Conservation (phyloP, 1,284 basidiomycete species). For the Fomitopsis pinicola region DNA sequence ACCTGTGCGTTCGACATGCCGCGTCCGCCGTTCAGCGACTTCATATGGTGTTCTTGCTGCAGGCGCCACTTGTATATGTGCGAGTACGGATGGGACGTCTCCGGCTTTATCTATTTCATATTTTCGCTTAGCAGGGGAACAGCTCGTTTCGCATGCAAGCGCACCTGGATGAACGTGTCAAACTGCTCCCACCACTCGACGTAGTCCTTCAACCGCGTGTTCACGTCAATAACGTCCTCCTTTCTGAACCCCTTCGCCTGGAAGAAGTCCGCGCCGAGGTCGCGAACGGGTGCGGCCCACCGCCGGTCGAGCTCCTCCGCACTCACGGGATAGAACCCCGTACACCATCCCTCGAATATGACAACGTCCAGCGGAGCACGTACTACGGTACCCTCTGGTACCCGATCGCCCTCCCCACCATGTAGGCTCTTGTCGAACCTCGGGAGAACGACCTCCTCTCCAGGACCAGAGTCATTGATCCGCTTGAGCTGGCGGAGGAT, state of each 20-base stretch:
- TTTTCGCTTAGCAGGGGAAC: background rate
- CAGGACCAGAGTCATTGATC: constrained; percentile 32
- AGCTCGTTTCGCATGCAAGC: constrained; percentile 9
- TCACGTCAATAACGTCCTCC: constrained; percentile 57
- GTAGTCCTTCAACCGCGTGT: constrained; percentile 56
- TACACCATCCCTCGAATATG: constrained; percentile 84
- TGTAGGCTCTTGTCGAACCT: constrained; percentile 85
- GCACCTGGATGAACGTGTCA: constrained; percentile 67
- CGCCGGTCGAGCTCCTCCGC: constrained; percentile 38
- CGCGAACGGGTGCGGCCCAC: constrained; percentile 31
- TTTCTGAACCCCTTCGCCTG: constrained; percentile 31
- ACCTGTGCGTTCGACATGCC: constrained; percentile 87
- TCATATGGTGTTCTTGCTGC: constrained; percentile 88
- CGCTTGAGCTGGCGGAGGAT: constrained; percentile 48
- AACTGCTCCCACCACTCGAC: constrained; percentile 63
- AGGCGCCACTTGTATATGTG: constrained; percentile 77
- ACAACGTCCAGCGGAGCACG: constrained; percentile 73
- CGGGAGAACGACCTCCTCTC: constrained; percentile 55
- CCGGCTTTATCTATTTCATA: constrained; percentile 43
- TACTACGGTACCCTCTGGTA: constrained; percentile 37
- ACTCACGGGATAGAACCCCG: constrained; percentile 65
- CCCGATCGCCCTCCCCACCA: constrained; percentile 80
- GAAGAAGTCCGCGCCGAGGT: constrained; percentile 37
- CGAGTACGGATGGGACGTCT: constrained; percentile 43
- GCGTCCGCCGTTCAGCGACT: constrained; percentile 70